phyloP scores from a whole-genome alignment of 176 grass and related monocot species.

The Eremochloa ophiuroides region DNA sequence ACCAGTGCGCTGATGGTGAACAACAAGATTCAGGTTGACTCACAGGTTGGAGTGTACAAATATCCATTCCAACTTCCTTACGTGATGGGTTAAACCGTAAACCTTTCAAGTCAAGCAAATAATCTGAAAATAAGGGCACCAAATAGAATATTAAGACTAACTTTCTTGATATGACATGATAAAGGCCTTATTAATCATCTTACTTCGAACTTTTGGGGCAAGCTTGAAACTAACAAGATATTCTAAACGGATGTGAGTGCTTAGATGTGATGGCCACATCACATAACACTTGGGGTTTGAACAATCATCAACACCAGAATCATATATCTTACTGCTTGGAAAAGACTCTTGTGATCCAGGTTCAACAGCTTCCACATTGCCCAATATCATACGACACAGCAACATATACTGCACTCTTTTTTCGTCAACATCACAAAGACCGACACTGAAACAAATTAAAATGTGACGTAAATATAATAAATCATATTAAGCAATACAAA shows the following conservation, averaged over 20 bases:
- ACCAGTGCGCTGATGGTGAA: background rate
- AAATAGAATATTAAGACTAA: slow-evolving; percentile 23
- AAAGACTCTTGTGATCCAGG: slow-evolving; percentile 50
- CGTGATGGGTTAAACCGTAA: slow-evolving; percentile 47
- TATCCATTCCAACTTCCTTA: slow-evolving; percentile 39
- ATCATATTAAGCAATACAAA: background rate
- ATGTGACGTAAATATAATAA: background rate
- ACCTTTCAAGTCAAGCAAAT: slow-evolving; percentile 74
- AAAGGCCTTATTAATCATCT: slow-evolving; percentile 33
- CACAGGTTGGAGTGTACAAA: slow-evolving; percentile 57
- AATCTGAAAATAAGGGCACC: slow-evolving; percentile 61
- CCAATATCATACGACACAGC: slow-evolving; percentile 64
- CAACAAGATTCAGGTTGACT: slow-evolving; percentile 33
- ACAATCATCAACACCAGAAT: slow-evolving; percentile 52
- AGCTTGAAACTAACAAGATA: slow-evolving; percentile 81
- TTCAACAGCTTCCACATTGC: slow-evolving; percentile 52
- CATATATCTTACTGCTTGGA: slow-evolving; percentile 51
- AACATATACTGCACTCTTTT: slow-evolving; percentile 90
- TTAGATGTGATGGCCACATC: slow-evolving; percentile 55
- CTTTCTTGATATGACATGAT: slow-evolving; percentile 10
- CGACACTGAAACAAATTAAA: slow-evolving; percentile 50
- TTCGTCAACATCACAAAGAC: slow-evolving; percentile 90
- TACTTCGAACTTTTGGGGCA: slow-evolving; percentile 58
- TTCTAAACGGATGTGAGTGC: slow-evolving; percentile 62
- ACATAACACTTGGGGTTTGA: slow-evolving; percentile 58